These are phyloP conservation scores for Trametes elegans DNA, from an alignment of 768 basidiomycete genomes.

Conservation along the genomic window DNA sequence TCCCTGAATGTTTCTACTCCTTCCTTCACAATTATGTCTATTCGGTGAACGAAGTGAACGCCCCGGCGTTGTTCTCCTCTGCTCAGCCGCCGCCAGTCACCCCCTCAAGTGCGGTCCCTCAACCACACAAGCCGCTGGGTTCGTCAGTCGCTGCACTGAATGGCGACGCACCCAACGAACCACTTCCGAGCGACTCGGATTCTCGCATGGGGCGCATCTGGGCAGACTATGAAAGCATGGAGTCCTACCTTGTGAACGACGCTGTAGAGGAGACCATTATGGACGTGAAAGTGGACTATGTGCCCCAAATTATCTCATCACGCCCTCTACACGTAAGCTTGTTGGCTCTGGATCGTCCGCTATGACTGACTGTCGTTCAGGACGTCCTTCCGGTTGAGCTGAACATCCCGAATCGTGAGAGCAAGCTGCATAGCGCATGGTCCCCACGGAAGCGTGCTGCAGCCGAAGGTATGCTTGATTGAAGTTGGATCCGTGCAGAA, in stretches of 20 bases:
- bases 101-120: slow-evolving; percentile 27
- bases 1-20: slow-evolving; percentile 93
- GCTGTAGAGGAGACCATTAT: slow-evolving; percentile 44
- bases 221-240: slow-evolving; percentile 83
- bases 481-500: too few relatives aligned
- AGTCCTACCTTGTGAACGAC: slow-evolving; percentile 62
- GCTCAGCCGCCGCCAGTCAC: slow-evolving; percentile 31
- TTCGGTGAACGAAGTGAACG: slow-evolving; percentile 68
- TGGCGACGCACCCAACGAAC: slow-evolving; percentile 29
- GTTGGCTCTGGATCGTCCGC: background rate
- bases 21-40: slow-evolving; percentile 90
- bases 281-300: slow-evolving; percentile 58
- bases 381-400: slow-evolving; percentile 79
- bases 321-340: slow-evolving; percentile 58
- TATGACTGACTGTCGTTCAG: slow-evolving; percentile 32
- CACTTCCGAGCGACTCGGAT: slow-evolving; percentile 80
- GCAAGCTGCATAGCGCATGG: slow-evolving; percentile 40
- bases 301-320: slow-evolving; percentile 38
- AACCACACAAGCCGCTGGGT: background rate
- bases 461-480: slow-evolving; percentile 54
- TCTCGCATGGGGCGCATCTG: slow-evolving; percentile 79
- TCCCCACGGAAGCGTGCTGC: slow-evolving; percentile 45
- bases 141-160: slow-evolving; percentile 5
- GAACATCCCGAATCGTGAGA: slow-evolving; percentile 63
- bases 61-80: slow-evolving; percentile 40